Evolutionary conservation across 1,284 basidiomycete genomes (phyloP).

Genomic region (Cutaneotrichosporon arboriforme): DNA sequence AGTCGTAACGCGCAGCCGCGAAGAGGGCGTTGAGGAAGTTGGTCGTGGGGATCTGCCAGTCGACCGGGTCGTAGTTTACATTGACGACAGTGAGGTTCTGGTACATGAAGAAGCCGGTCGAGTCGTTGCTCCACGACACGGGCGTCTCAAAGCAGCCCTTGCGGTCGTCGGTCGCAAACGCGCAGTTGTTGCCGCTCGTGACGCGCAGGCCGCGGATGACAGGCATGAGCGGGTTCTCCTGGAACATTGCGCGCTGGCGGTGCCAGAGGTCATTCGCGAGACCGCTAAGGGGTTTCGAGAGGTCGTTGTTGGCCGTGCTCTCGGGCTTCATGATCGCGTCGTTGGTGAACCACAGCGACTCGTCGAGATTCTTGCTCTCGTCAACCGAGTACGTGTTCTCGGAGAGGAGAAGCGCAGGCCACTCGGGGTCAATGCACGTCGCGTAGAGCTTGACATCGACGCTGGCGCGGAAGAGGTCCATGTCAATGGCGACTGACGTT

Average conservation of each 20-base stretch:
- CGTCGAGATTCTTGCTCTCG: constrained; percentile 7
- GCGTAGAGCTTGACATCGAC: constrained; percentile 17
- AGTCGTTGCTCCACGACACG: constrained; percentile 5
- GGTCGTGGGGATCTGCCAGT: constrained; percentile 11
- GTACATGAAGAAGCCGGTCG: constrained; percentile 14
- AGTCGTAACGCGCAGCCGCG: constrained; percentile 19
- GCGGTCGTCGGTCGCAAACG: constrained; percentile 9
- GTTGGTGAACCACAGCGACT: constrained; percentile 13
- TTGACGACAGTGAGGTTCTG: constrained; percentile 12
- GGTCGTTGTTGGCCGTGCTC: constrained; percentile 1
- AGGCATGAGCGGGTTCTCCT: background rate
- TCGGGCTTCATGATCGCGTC: constrained; percentile 7
- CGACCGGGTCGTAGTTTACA: background rate
- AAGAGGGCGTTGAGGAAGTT: constrained; percentile 18
- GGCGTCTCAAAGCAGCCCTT: constrained; percentile 11
- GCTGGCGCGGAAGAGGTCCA: constrained; percentile 16
- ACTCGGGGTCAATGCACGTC: constrained; percentile 22
- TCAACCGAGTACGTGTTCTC: constrained; percentile 13
- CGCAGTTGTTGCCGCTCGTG: constrained; percentile 15
- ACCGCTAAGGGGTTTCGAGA: constrained; percentile 7
- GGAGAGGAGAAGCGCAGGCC: constrained; percentile 17
- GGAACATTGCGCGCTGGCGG: constrained; percentile 14
- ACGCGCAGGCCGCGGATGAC: constrained; percentile 12
- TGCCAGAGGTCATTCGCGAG: constrained; percentile 18
- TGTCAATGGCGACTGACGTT: constrained; percentile 12